These are phyloP conservation scores for Cryptosporidium bovis DNA, from an alignment of 169 alveolate genomes.

Conservation along the genomic window DNA sequence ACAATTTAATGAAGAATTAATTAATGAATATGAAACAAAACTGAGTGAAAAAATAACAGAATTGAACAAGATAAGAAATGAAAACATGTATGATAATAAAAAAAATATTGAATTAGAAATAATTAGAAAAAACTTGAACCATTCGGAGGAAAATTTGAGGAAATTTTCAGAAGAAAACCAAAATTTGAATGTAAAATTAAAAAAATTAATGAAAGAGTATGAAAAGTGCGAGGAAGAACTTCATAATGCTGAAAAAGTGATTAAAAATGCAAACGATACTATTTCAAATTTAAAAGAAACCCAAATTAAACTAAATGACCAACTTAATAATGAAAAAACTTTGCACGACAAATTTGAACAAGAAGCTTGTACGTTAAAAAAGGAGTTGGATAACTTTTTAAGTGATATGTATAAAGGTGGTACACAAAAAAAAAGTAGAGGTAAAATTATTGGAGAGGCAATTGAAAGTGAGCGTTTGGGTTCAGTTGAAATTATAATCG, in stretches of 20 bases:
- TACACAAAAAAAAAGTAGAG: constrained; percentile 38
- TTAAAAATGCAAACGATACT: background rate
- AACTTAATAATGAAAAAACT: constrained; percentile 32
- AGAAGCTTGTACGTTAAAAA: constrained; percentile 29
- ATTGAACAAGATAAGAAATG: constrained; percentile 11
- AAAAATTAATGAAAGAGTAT: background rate
- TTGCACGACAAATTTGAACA: constrained; percentile 41
- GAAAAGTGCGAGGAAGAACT: constrained; percentile 12
- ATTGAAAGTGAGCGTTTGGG: constrained; percentile 17
- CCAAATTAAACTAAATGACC: constrained; percentile 3
- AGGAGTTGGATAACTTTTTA: constrained; percentile 52
- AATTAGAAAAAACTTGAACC: constrained; percentile 7
- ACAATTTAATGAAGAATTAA: constrained; percentile 1
- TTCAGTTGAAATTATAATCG: constrained; percentile 32
- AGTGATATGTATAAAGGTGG: constrained; percentile 32
- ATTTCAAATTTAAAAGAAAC: constrained; percentile 6
- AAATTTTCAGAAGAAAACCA: constrained; percentile 9
- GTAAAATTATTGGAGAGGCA: constrained; percentile 11
- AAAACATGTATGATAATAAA: background rate
- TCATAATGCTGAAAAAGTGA: background rate
- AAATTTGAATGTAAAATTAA: background rate
- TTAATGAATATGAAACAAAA: constrained; percentile 27
- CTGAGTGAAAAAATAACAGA: constrained; percentile 35
- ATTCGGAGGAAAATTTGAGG: constrained; percentile 7
- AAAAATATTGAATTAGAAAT: constrained; percentile 6